These are phyloP conservation scores for Pichia ethanolica DNA, from an alignment of 805 yeast genomes.

Conservation along the genomic window DNA sequence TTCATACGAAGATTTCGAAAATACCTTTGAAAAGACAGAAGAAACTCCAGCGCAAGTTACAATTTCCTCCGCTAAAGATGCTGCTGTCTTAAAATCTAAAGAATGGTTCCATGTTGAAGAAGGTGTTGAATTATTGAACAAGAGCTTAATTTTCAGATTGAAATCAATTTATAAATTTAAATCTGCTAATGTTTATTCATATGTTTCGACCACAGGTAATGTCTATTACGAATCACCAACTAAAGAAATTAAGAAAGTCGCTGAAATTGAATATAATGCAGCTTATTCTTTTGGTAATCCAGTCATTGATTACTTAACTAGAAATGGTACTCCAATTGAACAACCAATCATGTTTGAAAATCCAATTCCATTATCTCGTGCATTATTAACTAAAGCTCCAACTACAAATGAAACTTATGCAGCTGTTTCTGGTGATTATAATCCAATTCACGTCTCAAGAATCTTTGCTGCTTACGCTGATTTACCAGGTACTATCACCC, in stretches of 20 bases:
- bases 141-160: slow-evolving; percentile 83
- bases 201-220: slow-evolving; percentile 79
- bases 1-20: slow-evolving; percentile 74
- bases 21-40: slow-evolving; percentile 81
- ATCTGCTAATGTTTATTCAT: slow-evolving; percentile 64
- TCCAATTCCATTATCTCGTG: slow-evolving; percentile 72
- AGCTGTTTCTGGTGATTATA: slow-evolving; percentile 94
- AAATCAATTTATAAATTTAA: slow-evolving; percentile 79
- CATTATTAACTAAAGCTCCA: slow-evolving; percentile 73
- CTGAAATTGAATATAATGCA: slow-evolving; percentile 79
- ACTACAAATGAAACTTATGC: slow-evolving; percentile 95
- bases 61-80: slow-evolving; percentile 72
- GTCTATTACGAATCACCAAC: slow-evolving; percentile 86
- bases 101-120: slow-evolving; percentile 93
- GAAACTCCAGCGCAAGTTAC: slow-evolving; percentile 83
- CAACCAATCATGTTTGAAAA: slow-evolving; percentile 89
- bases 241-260: slow-evolving; percentile 79
- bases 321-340: slow-evolving; percentile 91
- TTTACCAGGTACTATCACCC: slow-evolving; percentile 96
- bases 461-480: slow-evolving; percentile 90
- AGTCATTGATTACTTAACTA: slow-evolving; percentile 83
- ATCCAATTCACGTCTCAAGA: slow-evolving; percentile 96
- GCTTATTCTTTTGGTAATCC: slow-evolving; percentile 96
- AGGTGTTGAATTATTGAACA: slow-evolving; percentile 62
- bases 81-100: slow-evolving; percentile 88